Percentiles rank a stretch among this genome's conserved stretches.
These are phyloP conservation scores for Emmonsiellopsis sp. DNA, from an alignment of 2,329 filamentous ascomycete genomes.

Conservation along the genomic window DNA sequence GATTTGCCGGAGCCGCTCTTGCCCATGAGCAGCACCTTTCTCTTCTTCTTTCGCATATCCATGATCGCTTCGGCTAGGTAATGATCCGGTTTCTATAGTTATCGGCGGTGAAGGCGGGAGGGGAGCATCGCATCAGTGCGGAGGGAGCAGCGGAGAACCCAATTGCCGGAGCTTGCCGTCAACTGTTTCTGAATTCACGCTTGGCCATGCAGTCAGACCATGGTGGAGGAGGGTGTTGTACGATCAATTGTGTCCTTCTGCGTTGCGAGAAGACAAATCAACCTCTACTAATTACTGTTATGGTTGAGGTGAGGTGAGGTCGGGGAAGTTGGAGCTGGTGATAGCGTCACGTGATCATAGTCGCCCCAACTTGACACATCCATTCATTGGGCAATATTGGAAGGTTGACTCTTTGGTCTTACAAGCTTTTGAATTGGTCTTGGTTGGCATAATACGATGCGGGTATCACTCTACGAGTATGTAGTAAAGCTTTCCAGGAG, in stretches of 20 bases:
- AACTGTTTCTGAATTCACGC: not conserved
- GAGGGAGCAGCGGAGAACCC: not conserved
- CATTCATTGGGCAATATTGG: too few relatives aligned
- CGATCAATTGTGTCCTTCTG: not conserved
- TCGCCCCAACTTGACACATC: too few relatives aligned
- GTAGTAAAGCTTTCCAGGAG: too few relatives aligned
- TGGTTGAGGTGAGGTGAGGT: not conserved
- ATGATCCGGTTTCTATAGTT: not conserved
- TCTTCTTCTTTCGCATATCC: constrained; percentile 57
- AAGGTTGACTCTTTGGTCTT: too few relatives aligned
- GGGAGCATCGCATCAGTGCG: not conserved
- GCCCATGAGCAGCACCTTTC: constrained; percentile 83
- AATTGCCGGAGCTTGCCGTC: not conserved
- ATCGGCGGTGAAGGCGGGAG: not conserved
- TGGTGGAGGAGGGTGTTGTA: not conserved
- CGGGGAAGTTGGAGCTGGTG: not conserved
- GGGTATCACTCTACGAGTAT: too few relatives aligned
- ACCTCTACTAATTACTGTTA: not conserved
- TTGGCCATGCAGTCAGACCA: not conserved
- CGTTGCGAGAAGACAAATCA: not conserved
- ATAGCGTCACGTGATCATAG: not conserved
- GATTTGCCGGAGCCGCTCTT: constrained; percentile 97
- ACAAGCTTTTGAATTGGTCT: too few relatives aligned
- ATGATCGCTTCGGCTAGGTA: constrained; percentile 19
- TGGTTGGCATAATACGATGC: too few relatives aligned